Evolutionary conservation across 306 rosid genomes (phyloP).

Genomic region (Nissolia schottii): DNA sequence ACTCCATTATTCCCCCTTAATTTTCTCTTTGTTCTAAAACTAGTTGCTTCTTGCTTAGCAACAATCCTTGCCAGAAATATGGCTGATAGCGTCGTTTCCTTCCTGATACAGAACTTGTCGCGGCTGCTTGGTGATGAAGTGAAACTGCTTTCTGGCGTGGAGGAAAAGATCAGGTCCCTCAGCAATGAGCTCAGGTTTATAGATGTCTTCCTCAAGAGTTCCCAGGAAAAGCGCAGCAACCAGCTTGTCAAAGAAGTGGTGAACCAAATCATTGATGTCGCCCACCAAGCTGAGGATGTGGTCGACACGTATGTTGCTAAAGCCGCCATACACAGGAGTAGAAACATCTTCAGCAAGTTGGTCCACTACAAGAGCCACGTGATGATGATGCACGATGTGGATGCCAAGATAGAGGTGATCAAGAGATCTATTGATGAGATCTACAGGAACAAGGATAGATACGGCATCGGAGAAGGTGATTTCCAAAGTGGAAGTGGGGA

Average conservation of each 20-base stretch:
- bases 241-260: not conserved
- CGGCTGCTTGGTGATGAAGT: not conserved
- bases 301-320: not conserved
- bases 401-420: not conserved
- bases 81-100: slow-evolving; percentile 12
- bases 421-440: not conserved
- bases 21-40: too few relatives aligned
- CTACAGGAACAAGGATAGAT: not conserved
- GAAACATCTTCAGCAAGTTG: not conserved
- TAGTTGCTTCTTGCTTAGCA: too few relatives aligned
- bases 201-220: not conserved
- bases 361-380: not conserved
- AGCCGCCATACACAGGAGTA: not conserved
- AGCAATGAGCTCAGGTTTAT: not conserved
- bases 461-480: not conserved
- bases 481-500: not conserved
- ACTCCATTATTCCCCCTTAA: too few relatives aligned
- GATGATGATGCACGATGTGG: not conserved
- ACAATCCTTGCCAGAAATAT: not conserved
- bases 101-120: not conserved
- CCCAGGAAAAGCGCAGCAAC: not conserved
- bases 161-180: not conserved
- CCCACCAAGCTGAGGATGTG: slow-evolving; percentile 18
- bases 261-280: slow-evolving; percentile 2
- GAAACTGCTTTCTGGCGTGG: not conserved